Conservation (phyloP, 495 filamentous ascomycete species). For the Amniculicola lignicola region DNA sequence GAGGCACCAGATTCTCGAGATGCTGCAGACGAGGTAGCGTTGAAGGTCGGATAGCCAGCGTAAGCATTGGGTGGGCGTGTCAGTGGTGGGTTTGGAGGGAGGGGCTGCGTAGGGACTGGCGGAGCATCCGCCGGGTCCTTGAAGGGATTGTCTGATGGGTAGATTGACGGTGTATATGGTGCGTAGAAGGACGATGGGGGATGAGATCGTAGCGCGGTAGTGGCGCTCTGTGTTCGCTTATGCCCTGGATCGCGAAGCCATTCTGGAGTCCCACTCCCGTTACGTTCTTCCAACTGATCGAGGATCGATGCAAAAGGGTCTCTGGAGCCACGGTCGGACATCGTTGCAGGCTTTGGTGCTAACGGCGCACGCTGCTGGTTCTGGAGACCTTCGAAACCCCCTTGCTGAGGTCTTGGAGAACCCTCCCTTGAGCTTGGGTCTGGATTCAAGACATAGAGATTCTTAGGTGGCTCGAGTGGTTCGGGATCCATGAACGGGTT, state of each 20-base stretch:
- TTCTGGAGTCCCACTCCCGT: constrained; percentile 31
- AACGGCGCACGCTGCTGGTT: constrained; percentile 30
- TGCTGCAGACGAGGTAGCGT: background rate
- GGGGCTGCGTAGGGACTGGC: constrained; percentile 20
- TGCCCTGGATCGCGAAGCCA: constrained; percentile 23
- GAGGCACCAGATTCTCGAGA: constrained; percentile 15
- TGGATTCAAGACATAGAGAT: constrained; percentile 17
- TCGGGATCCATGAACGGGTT: constrained; percentile 31
- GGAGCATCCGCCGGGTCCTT: constrained; percentile 21
- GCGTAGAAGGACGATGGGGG: constrained; percentile 27
- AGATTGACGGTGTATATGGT: constrained; percentile 18
- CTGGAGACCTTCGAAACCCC: constrained; percentile 11
- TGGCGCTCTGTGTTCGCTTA: constrained; percentile 20
- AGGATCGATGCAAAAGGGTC: constrained; percentile 27
- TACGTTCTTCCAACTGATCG: constrained; percentile 22
- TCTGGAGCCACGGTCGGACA: constrained; percentile 10
- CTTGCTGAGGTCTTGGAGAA: constrained; percentile 6
- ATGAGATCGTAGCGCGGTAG: constrained; percentile 30
- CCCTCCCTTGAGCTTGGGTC: constrained; percentile 5
- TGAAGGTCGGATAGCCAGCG: constrained; percentile 4
- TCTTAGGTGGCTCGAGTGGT: constrained; percentile 11
- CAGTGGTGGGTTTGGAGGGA: constrained; percentile 24
- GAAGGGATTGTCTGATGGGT: constrained; percentile 25
- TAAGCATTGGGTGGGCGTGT: constrained; percentile 18
- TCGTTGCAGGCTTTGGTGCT: constrained; percentile 13